Conservation (phyloP, 306 rosid genomes). For the Geum urbanum region DNA sequence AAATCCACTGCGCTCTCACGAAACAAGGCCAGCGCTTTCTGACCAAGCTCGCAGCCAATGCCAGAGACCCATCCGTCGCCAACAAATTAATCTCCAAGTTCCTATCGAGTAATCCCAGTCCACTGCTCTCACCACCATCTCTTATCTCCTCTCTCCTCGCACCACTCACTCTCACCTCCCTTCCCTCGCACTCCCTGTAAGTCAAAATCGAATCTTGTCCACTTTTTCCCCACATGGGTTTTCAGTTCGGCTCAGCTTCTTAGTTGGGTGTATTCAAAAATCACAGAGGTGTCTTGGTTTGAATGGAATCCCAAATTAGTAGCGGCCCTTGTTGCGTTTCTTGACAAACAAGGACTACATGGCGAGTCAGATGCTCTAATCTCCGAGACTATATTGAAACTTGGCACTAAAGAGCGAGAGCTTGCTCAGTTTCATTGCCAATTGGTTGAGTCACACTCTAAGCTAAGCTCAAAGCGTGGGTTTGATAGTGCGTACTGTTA, state of each 20-base stretch:
- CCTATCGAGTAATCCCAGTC: conserved; percentile 49
- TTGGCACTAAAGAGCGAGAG: conserved; percentile 43
- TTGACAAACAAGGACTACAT: conserved; percentile 45
- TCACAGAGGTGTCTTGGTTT: conserved; percentile 64
- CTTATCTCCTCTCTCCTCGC: conserved; percentile 60
- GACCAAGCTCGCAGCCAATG: conserved; percentile 42
- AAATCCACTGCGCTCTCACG: conserved; percentile 35
- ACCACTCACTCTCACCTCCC: conserved; percentile 51
- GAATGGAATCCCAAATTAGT: conserved; percentile 58
- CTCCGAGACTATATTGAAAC: conserved; percentile 41
- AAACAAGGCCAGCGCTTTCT: conserved; percentile 72
- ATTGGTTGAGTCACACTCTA: conserved; percentile 59
- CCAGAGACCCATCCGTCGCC: conserved; percentile 34
- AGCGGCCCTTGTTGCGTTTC: conserved; percentile 58
- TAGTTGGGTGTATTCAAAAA: conserved; percentile 40
- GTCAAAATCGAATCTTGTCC: conserved; percentile 4
- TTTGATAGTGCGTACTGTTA: conserved; percentile 40
- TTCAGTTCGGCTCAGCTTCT: background rate
- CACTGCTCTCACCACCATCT: conserved; percentile 54
- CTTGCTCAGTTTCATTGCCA: conserved; percentile 55
- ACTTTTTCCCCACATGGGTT: background rate
- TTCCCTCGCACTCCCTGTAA: conserved; percentile 52
- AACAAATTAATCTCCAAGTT: conserved; percentile 48
- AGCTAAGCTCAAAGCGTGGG: conserved; percentile 43
- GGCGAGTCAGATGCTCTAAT: conserved; percentile 38